Evolutionary conservation across 129 eudicot species (phyloP).

Genomic region (Pseudognaphalium luteoalbum): DNA sequence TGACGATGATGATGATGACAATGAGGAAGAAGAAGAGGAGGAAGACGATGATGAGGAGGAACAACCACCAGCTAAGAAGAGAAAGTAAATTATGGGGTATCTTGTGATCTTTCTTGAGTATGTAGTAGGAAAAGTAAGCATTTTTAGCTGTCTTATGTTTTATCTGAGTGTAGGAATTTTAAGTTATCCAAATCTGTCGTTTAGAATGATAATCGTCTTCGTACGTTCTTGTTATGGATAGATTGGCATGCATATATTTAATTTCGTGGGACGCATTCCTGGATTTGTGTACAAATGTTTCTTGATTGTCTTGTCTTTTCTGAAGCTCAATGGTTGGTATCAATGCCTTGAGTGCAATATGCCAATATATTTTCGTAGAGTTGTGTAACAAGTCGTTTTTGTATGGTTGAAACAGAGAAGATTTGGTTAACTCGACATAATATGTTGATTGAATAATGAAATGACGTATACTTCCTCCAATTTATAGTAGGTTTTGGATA

Average conservation of each 20-base stretch:
- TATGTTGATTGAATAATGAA: too few relatives aligned
- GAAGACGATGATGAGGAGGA: constrained; percentile 64
- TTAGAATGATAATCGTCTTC: constrained; percentile 13
- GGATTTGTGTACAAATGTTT: background rate
- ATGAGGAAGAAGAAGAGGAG: constrained; percentile 61
- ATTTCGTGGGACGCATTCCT: background rate
- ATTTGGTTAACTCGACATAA: background rate
- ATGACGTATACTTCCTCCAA: background rate
- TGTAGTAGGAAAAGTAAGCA: constrained; percentile 19
- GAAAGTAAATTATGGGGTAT: constrained; percentile 31
- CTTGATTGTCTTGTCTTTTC: background rate
- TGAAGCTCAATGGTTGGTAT: background rate
- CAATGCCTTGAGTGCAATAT: background rate
- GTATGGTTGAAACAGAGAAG: background rate
- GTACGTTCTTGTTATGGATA: background rate
- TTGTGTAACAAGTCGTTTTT: background rate
- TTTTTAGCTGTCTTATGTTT: constrained; percentile 19
- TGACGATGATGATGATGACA: constrained; percentile 49
- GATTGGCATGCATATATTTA: background rate
- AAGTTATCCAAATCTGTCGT: constrained; percentile 15
- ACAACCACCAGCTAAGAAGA: constrained; percentile 90
- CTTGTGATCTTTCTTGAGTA: background rate
- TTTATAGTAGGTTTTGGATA: too few relatives aligned
- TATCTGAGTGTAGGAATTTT: constrained; percentile 26
- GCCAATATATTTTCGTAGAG: background rate